A percentile compares a stretch with the other conserved stretches of the same genome.
These are phyloP conservation scores for Rhodotorula babjevae DNA, from an alignment of 768 basidiomycete species.

Conservation along the genomic window DNA sequence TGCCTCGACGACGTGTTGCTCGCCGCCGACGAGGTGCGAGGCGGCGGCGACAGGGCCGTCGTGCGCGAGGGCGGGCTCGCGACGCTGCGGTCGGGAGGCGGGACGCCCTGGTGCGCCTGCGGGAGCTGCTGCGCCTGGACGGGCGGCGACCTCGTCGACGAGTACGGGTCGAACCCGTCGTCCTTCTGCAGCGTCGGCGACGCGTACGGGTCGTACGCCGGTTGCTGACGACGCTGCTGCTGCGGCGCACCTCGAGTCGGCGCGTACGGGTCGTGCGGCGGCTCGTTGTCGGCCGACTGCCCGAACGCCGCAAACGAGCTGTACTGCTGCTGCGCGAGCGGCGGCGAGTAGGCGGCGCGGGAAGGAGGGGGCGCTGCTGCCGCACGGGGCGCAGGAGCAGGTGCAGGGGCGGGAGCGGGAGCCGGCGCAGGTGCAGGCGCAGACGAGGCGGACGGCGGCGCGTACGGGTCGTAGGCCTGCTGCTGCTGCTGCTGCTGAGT, in stretches of 20 bases:
- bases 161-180: background rate
- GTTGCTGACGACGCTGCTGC: background rate
- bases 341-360: conserved; percentile 11
- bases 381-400: background rate
- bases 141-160: conserved; percentile 13
- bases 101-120: background rate
- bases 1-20: background rate
- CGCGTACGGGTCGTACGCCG: conserved; percentile 19
- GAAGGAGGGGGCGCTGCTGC: background rate
- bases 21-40: conserved; percentile 13
- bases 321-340: conserved; percentile 23
- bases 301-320: conserved; percentile 17
- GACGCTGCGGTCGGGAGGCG: background rate
- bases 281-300: background rate
- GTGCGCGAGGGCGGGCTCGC: background rate
- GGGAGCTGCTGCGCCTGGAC: background rate
- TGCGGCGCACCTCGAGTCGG: background rate
- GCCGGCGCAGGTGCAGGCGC: background rate
- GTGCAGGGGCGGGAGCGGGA: background rate
- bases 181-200: background rate
- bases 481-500: background rate
- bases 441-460: background rate
- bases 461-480: conserved; percentile 7
- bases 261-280: conserved; percentile 26
- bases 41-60: conserved; percentile 18